Evolutionary conservation across 179 eudicot genomes (phyloP), one percentile per base, ranked within the genome.

Genomic region (Amaranthus tricolor): DNA sequence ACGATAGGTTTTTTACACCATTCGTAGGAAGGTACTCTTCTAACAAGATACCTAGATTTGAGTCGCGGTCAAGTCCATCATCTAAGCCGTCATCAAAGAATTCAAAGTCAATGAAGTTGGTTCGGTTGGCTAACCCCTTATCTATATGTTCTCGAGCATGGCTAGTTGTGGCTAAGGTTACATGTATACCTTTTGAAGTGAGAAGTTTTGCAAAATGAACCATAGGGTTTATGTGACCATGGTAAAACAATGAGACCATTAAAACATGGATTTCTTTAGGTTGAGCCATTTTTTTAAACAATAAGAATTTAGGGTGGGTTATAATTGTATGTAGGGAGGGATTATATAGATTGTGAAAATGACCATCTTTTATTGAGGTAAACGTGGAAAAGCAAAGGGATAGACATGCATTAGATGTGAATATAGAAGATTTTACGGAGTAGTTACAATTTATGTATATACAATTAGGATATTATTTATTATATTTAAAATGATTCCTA

Each of bases 181-280:
- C 81, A 68, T 77, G 75, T 12, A 81, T 7, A 40, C 81, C 75
- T 57, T 70, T 77, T 6, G 75, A 49, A 2, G 49, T 56, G 14
- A 81, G 84, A 5, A 77, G 71, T 55, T 73, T 64, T 4, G 83
- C 80, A 56, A 77, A 77, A 6, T 75, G 78, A 6, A 77, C 16
- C 80, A 81, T 81, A 2, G 84, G 84, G 64, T 63, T 81, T 62
- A 81, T 81, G 66, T 81, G 84, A 14, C 84, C 84, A 8, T 77
- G 81, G 57, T 77, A 77, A 54, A 71, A 75, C 21, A 81, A 73
- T 43, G 84, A 68, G 53, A 81, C 84, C 81, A 81, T 73, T 63
- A 81, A 68, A 58, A 81, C 74, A 59, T 81, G 56, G 45, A 62
- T 63, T 62, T 73, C 68, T 31, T 62, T 64, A 24, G 5, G 20